These are phyloP conservation scores for Hypoxylon sp. DNA, from an alignment of 2,329 filamentous ascomycete species.

Conservation along the genomic window DNA sequence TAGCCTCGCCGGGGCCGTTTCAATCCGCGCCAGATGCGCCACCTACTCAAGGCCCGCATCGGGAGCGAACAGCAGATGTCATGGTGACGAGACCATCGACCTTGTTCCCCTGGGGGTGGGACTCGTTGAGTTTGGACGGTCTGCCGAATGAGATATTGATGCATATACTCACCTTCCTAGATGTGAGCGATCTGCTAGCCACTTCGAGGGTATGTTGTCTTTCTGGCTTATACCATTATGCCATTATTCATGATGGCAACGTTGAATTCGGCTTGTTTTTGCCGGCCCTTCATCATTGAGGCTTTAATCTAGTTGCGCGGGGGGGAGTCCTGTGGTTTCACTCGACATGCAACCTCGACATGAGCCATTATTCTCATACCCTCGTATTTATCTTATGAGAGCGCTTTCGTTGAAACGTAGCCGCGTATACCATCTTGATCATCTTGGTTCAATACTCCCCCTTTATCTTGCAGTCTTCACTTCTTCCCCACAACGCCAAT, in stretches of 20 bases:
- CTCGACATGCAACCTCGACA: slow-evolving; percentile 29
- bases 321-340: slow-evolving; percentile 23
- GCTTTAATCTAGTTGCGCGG: slow-evolving; percentile 24
- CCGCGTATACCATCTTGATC: slow-evolving; percentile 10
- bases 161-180: slow-evolving; percentile 69
- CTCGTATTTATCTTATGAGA: slow-evolving; percentile 26
- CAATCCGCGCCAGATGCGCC: slow-evolving; percentile 38
- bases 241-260: slow-evolving; percentile 17
- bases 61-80: slow-evolving; percentile 40
- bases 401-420: slow-evolving; percentile 25
- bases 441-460: slow-evolving; percentile 32
- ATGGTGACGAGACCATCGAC: slow-evolving; percentile 39
- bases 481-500: slow-evolving; percentile 21
- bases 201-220: slow-evolving; percentile 67
- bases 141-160: slow-evolving; percentile 72
- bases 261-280: slow-evolving; percentile 18
- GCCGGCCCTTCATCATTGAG: slow-evolving; percentile 15
- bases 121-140: slow-evolving; percentile 54
- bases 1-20: slow-evolving; percentile 26
- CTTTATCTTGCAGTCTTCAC: slow-evolving; percentile 10
- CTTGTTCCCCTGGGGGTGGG: slow-evolving; percentile 48
- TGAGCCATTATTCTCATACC: slow-evolving; percentile 36
- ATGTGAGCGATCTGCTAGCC: slow-evolving; percentile 70
- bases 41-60: slow-evolving; percentile 29
- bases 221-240: slow-evolving; percentile 23